Conservation (phyloP, 768 basidiomycete genomes). For the Mycena vitilis region DNA sequence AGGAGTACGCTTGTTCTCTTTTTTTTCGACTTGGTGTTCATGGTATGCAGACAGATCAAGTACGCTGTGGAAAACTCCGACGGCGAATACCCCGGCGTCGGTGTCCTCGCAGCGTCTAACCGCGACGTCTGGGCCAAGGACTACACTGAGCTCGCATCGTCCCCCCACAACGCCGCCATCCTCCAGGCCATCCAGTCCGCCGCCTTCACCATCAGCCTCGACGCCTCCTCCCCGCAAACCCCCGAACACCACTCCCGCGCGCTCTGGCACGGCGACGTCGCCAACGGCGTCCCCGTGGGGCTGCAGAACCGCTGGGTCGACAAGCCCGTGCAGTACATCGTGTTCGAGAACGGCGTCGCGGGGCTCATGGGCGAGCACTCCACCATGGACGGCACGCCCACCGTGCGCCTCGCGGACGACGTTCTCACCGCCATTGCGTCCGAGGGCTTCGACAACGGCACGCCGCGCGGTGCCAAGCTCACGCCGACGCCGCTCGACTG, state of each 20-base stretch:
- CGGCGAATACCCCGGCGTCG: conserved; percentile 76
- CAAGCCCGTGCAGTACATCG: conserved; percentile 89
- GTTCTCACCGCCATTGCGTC: conserved; percentile 70
- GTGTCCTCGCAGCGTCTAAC: conserved; percentile 81
- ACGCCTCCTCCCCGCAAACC: conserved; percentile 65
- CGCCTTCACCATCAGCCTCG: conserved; percentile 87
- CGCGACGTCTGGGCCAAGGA: conserved; percentile 88
- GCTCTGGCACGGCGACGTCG: conserved; percentile 84
- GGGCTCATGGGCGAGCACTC: conserved; percentile 96
- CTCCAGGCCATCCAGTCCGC: conserved; percentile 84
- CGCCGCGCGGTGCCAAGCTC: conserved; percentile 34
- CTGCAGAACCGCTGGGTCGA: conserved; percentile 88
- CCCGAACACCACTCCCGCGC: conserved; percentile 72
- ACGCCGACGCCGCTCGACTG: conserved; percentile 71
- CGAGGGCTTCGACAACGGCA: conserved; percentile 66
- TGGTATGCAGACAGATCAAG: conserved; percentile 71
- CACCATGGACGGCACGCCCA: conserved; percentile 91
- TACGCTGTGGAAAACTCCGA: conserved; percentile 75
- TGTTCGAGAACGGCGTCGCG: conserved; percentile 83
- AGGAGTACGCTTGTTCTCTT: conserved; percentile 56
- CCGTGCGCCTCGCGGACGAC: conserved; percentile 76
- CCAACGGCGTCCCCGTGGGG: conserved; percentile 61
- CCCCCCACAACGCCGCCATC: conserved; percentile 71
- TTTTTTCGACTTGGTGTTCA: background rate
- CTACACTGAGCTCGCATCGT: conserved; percentile 68